Evolutionary conservation across 345 rosid genomes (phyloP).

Genomic region (Aethionema arabicum): DNA sequence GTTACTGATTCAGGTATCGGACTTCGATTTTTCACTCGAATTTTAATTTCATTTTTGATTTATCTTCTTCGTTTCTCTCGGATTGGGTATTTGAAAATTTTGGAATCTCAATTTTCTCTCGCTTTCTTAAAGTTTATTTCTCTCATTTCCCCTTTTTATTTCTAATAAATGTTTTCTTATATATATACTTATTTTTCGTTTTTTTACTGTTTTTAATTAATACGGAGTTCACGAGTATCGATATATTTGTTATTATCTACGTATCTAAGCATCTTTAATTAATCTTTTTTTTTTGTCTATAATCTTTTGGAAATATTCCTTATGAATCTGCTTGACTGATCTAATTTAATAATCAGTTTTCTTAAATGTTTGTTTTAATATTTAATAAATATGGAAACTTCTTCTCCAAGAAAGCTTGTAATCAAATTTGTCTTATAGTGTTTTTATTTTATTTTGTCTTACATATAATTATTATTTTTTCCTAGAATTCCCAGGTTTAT

Average conservation of each 20-base stretch:
- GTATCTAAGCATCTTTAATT: neutral
- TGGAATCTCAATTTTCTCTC: neutral
- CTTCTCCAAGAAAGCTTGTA: conserved; percentile 28
- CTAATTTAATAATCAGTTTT: neutral
- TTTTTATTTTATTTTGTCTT: neutral
- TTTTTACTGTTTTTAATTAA: too few relatives aligned
- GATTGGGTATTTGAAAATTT: neutral
- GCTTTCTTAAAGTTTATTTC: neutral
- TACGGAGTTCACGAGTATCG: neutral
- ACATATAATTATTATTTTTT: too few relatives aligned
- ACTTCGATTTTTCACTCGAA: neutral
- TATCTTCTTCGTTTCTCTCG: neutral
- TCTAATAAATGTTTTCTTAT: too few relatives aligned
- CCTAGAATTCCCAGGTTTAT: too few relatives aligned
- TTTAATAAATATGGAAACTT: conserved; percentile 13
- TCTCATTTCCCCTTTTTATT: neutral
- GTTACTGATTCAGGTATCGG: conserved; percentile 43
- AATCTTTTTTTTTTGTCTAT: conserved; percentile 3
- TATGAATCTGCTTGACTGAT: too few relatives aligned
- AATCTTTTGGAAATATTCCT: neutral
- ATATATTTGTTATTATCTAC: conserved; percentile 22
- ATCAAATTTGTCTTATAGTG: conserved; percentile 1
- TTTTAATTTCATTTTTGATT: neutral
- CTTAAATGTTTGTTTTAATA: conserved; percentile 1
- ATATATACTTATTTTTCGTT: too few relatives aligned